phyloP scores from a whole-genome alignment of 192 early-diverging fungal genomes.

The Backusella tuberculispora region DNA sequence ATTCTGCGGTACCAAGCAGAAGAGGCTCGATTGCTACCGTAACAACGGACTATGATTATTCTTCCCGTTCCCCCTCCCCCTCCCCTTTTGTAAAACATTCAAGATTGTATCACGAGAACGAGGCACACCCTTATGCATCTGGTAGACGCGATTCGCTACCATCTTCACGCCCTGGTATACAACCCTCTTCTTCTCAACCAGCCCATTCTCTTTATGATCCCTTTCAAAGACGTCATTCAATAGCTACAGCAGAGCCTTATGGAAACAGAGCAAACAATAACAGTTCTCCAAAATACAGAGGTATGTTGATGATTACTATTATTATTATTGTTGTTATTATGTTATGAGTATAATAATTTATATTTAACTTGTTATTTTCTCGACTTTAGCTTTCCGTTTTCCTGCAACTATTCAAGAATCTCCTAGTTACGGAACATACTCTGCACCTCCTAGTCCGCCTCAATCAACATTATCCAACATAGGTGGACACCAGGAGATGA shows the following conservation, averaged over 20 bases:
- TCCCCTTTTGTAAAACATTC: conserved; percentile 32
- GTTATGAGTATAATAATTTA: background rate
- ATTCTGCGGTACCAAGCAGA: conserved; percentile 26
- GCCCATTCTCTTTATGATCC: conserved; percentile 35
- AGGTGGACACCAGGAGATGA: conserved; percentile 18
- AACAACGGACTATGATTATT: conserved; percentile 32
- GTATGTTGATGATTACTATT: background rate
- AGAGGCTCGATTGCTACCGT: conserved; percentile 38
- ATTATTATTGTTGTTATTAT: too few species aligned
- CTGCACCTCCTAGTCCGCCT: conserved; percentile 45
- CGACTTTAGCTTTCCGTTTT: conserved; percentile 25
- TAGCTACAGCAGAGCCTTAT: conserved; percentile 35
- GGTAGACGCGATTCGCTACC: conserved; percentile 21
- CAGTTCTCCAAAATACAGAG: conserved; percentile 6
- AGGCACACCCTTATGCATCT: conserved; percentile 14
- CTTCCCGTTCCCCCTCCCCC: conserved; percentile 41
- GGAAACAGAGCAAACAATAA: background rate
- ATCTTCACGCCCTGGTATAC: background rate
- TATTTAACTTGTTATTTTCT: background rate
- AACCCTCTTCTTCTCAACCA: background rate
- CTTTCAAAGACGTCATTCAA: conserved; percentile 45
- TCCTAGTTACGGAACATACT: conserved; percentile 33
- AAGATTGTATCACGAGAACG: background rate
- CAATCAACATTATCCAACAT: conserved; percentile 20
- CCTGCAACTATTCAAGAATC: conserved; percentile 43